phyloP scores from a whole-genome alignment of 1,139 yeast genomes.

The Taiozyma sp. region DNA sequence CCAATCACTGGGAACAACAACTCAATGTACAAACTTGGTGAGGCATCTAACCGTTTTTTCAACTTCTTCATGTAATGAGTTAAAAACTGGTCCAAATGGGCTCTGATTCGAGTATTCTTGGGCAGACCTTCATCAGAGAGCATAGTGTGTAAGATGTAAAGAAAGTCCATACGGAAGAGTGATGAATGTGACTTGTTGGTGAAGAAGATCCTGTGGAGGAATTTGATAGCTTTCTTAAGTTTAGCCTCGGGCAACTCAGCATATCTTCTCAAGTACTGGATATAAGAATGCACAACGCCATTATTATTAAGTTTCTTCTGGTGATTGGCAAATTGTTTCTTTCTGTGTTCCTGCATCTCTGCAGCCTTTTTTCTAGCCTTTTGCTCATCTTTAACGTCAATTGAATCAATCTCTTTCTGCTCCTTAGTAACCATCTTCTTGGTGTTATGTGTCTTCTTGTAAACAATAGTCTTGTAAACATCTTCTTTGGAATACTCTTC shows the following conservation, averaged over 20 bases:
- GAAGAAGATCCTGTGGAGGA: constrained; percentile 68
- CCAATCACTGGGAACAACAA: constrained; percentile 55
- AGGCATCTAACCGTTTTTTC: constrained; percentile 40
- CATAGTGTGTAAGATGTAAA: constrained; percentile 47
- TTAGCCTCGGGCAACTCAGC: constrained; percentile 57
- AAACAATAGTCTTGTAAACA: constrained; percentile 47
- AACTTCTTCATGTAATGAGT: constrained; percentile 63
- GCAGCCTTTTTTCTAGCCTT: constrained; percentile 34
- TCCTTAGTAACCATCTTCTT: constrained; percentile 26
- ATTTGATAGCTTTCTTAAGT: constrained; percentile 60
- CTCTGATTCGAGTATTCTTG: constrained; percentile 35
- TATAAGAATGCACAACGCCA: constrained; percentile 29
- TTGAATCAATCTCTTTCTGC: constrained; percentile 28
- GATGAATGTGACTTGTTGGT: constrained; percentile 55
- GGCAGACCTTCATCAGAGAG: constrained; percentile 31
- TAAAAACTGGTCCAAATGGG: constrained; percentile 61
- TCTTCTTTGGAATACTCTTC: constrained; percentile 64
- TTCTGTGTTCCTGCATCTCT: constrained; percentile 41
- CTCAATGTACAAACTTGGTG: constrained; percentile 60
- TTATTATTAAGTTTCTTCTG: constrained; percentile 36
- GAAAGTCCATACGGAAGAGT: constrained; percentile 70
- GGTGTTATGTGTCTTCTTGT: constrained; percentile 35
- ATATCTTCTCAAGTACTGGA: constrained; percentile 40
- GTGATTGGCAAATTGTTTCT: constrained; percentile 41
- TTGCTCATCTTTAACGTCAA: constrained; percentile 41